These are phyloP conservation scores for Phytophthora litchii DNA, from an alignment of 352 stramenopile species.

Conservation along the genomic window DNA sequence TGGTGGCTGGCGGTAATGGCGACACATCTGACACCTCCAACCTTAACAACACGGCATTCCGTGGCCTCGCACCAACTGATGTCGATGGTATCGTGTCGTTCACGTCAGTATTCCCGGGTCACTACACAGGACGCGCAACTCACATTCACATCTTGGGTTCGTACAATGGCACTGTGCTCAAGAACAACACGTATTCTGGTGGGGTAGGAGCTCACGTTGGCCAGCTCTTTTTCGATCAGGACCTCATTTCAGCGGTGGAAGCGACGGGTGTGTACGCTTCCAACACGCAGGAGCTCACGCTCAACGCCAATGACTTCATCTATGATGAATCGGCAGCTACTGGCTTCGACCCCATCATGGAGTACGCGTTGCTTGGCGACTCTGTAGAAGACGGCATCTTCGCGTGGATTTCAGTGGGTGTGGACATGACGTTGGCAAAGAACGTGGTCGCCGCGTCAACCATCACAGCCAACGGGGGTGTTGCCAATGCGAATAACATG, in stretches of 20 bases:
- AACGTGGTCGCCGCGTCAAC: constrained; percentile 33
- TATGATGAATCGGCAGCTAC: constrained; percentile 18
- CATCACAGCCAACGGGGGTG: constrained; percentile 26
- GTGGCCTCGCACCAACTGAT: constrained; percentile 26
- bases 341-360: constrained; percentile 29
- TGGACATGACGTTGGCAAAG: constrained; percentile 35
- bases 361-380: constrained; percentile 26
- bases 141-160: constrained; percentile 34
- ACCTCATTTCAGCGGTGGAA: constrained; percentile 33
- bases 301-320: constrained; percentile 27
- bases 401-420: constrained; percentile 35
- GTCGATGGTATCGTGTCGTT: constrained; percentile 27
- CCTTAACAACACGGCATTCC: constrained; percentile 36
- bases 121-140: constrained; percentile 35
- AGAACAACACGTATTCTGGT: constrained; percentile 35
- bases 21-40: constrained; percentile 28
- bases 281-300: constrained; percentile 27
- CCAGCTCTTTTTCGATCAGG: constrained; percentile 33
- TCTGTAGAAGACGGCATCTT: constrained; percentile 29
- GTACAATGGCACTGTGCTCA: constrained; percentile 35
- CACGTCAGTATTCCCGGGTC: constrained; percentile 24
- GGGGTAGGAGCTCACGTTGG: constrained; percentile 27
- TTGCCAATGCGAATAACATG: constrained; percentile 26
- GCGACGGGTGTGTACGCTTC: constrained; percentile 23
- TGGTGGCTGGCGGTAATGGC: constrained; percentile 31